phyloP scores from a whole-genome alignment of 2,329 filamentous ascomycete species.

The Aureobasidium zeae region DNA sequence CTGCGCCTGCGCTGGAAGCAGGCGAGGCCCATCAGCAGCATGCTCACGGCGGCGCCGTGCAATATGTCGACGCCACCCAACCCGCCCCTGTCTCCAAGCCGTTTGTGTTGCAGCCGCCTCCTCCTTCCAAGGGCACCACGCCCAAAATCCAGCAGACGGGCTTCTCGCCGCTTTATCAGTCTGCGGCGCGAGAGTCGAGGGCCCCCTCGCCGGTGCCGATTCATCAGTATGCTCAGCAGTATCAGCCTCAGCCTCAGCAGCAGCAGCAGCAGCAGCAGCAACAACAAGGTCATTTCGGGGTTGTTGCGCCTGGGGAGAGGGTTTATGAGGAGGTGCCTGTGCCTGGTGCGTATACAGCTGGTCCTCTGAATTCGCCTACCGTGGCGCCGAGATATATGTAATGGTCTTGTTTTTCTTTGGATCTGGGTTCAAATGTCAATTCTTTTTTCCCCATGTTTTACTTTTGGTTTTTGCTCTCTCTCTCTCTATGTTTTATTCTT shows the following conservation, averaged over 20 bases:
- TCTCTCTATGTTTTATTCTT: not conserved
- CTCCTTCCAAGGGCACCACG: slow-evolving; percentile 68
- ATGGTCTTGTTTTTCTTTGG: not conserved
- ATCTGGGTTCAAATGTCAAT: not conserved
- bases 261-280: slow-evolving; percentile 38
- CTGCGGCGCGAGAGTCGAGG: slow-evolving; percentile 18
- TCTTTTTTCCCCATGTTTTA: no score
- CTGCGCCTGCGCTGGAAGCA: slow-evolving; percentile 28
- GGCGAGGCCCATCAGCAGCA: slow-evolving; percentile 36
- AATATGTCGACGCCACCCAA: slow-evolving; percentile 49
- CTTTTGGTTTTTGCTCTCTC: not conserved
- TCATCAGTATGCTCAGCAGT: no score
- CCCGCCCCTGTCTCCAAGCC: slow-evolving; percentile 40
- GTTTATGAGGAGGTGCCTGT: slow-evolving; percentile 82
- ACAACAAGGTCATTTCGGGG: slow-evolving; percentile 55
- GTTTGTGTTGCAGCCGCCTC: slow-evolving; percentile 85
- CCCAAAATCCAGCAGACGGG: slow-evolving; percentile 56
- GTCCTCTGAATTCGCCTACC: slow-evolving; percentile 10
- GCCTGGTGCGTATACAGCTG: slow-evolving; percentile 66
- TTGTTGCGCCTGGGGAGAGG: slow-evolving; percentile 67
- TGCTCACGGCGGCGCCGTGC: slow-evolving; percentile 50
- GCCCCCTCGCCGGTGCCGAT: slow-evolving; percentile 2
- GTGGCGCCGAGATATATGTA: slow-evolving; percentile 14
- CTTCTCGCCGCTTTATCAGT: slow-evolving; percentile 43
- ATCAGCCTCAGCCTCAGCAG: slow-evolving; percentile 31